These are phyloP conservation scores for Simplicillium aogashimaense DNA, from an alignment of 2,329 filamentous ascomycete species.

Conservation along the genomic window DNA sequence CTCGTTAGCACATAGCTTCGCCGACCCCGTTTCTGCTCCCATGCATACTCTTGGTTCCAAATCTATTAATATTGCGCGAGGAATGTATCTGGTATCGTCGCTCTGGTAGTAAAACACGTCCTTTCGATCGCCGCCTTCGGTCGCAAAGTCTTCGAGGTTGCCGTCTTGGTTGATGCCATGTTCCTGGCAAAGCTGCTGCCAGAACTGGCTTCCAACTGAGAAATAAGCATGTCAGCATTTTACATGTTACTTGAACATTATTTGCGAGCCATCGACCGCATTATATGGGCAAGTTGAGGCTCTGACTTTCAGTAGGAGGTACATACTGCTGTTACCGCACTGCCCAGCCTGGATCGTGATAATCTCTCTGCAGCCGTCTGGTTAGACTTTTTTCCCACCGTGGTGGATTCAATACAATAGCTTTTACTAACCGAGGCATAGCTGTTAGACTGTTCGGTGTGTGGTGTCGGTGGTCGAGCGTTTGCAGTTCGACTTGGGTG, in stretches of 20 bases:
- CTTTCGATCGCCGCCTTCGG: constrained; percentile 93
- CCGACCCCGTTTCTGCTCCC: constrained; percentile 1
- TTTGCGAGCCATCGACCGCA: no score
- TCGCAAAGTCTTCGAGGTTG: constrained; percentile 95
- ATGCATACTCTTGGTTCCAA: constrained; percentile 71
- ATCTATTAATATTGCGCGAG: constrained; percentile 88
- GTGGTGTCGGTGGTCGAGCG: neutral
- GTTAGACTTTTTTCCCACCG: neutral
- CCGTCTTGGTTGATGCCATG: constrained; percentile 97
- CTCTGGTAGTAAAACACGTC: constrained; percentile 99
- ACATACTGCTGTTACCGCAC: constrained; percentile 97
- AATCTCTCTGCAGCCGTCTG: constrained; percentile 62
- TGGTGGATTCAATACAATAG: neutral
- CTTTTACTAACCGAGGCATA: constrained; percentile 15
- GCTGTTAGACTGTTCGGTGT: constrained; percentile 3
- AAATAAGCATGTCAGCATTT: constrained; percentile 32
- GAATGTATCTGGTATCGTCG: constrained; percentile 97
- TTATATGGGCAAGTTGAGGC: neutral
- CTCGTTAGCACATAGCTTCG: neutral
- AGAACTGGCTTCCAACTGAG: constrained; percentile 91
- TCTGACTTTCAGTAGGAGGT: constrained; percentile 6
- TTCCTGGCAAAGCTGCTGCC: constrained; percentile 96
- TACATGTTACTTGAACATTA: neutral
- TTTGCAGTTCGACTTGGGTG: neutral
- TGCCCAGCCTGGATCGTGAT: constrained; percentile 99